Evolutionary conservation across 2,329 filamentous ascomycete genomes (phyloP).

Genomic region (Rutstroemia sp.): DNA sequence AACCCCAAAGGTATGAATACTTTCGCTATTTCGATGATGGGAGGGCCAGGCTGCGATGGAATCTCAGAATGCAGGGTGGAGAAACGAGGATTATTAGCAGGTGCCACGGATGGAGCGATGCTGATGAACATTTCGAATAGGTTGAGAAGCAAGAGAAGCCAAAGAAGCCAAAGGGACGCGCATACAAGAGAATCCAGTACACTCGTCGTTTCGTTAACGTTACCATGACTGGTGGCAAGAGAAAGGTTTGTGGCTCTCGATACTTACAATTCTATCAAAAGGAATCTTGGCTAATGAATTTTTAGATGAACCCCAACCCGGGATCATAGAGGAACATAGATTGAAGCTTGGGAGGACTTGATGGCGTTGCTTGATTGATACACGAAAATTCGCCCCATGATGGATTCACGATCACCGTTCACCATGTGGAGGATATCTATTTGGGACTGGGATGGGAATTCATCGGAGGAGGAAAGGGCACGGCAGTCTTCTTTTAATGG

Average conservation of each 20-base stretch:
- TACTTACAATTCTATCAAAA: not conserved
- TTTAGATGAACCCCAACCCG: constrained; percentile 82
- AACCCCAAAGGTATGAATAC: constrained; percentile 71
- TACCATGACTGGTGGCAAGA: constrained; percentile 94
- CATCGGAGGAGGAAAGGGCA: constrained; percentile 27
- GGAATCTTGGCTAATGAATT: constrained; percentile 10
- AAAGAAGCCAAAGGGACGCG: constrained; percentile 95
- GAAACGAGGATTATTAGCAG: not conserved
- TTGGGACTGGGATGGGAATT: constrained; percentile 21
- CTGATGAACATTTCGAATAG: constrained; percentile 38
- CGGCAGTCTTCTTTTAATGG: constrained; percentile 25
- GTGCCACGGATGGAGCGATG: constrained; percentile 7
- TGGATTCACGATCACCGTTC: constrained; percentile 8
- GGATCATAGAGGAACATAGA: constrained; percentile 47
- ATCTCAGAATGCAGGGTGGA: not conserved
- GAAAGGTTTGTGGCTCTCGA: constrained; percentile 58
- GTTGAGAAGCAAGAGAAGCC: constrained; percentile 91
- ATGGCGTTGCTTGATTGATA: constrained; percentile 19
- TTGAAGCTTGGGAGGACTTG: constrained; percentile 21
- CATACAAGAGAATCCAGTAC: constrained; percentile 94
- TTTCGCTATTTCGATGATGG: constrained; percentile 10
- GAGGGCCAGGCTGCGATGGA: too few relatives aligned
- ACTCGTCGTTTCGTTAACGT: constrained; percentile 98
- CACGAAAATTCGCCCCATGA: not conserved
- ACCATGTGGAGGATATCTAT: constrained; percentile 19